phyloP scores from a whole-genome alignment of 176 grass and related monocot genomes.

The Ananas comosus region DNA sequence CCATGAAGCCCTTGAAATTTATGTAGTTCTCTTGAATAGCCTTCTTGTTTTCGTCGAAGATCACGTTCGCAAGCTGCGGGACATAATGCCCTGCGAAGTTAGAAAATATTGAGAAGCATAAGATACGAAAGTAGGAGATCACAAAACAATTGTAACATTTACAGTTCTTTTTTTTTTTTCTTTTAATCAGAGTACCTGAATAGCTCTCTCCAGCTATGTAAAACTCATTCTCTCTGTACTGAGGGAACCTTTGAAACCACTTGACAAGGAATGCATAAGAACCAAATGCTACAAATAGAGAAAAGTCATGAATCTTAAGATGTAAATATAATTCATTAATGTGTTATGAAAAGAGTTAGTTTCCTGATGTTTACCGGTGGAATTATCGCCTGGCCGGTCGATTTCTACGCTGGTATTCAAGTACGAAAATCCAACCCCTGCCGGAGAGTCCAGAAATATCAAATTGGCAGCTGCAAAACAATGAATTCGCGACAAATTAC shows the following conservation, averaged over 20 bases:
- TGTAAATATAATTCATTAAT: neutral
- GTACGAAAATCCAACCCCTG: too few relatives aligned
- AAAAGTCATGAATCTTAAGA: conserved; percentile 3
- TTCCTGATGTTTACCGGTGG: too few relatives aligned
- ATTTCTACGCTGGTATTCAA: too few relatives aligned
- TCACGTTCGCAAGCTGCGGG: conserved; percentile 42
- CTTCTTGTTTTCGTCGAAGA: conserved; percentile 35
- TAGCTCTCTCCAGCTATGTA: conserved; percentile 70
- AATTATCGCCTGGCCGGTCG: too few relatives aligned
- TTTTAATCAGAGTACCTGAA: conserved; percentile 33
- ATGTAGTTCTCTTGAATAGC: conserved; percentile 14
- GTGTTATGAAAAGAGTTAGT: too few relatives aligned
- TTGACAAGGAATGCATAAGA: conserved; percentile 15
- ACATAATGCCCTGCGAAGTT: conserved; percentile 34
- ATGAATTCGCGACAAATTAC: too few relatives aligned
- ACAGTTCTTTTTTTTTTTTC: too few relatives aligned
- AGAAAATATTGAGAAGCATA: neutral
- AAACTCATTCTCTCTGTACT: conserved; percentile 46
- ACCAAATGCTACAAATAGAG: neutral
- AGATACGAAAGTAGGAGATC: neutral
- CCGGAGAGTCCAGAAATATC: too few relatives aligned
- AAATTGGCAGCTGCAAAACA: too few relatives aligned
- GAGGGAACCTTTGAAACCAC: conserved; percentile 11
- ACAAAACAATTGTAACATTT: neutral
- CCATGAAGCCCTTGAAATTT: conserved; percentile 47